A percentile compares a stretch with the other conserved stretches of the same genome.
phyloP scores from a whole-genome alignment of 116 monocot genomes.

The Trichopus zeylanicus region DNA sequence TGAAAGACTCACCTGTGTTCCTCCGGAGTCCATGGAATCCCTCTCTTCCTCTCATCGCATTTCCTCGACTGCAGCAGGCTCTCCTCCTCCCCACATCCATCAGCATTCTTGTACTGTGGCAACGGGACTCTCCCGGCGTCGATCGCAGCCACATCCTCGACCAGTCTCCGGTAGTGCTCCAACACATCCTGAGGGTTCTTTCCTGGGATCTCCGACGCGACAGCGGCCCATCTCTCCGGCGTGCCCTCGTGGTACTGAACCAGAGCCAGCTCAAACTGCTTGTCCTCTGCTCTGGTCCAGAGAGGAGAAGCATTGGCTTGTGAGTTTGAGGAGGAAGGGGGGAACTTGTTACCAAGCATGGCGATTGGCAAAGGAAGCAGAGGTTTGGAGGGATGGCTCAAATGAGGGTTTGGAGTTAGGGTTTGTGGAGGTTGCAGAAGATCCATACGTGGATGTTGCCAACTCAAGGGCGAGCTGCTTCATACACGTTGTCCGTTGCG shows the following conservation, averaged over 20 bases:
- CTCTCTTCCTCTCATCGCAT: not conserved
- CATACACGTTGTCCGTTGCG: too few relatives aligned
- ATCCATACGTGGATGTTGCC: too few relatives aligned
- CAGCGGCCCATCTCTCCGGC: not conserved
- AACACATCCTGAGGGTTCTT: constrained; percentile 5
- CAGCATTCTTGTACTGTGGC: not conserved
- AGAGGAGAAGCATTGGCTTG: not conserved
- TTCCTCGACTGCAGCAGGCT: not conserved
- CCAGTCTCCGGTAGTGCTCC: not conserved
- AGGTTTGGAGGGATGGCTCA: too few relatives aligned
- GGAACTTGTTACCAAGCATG: too few relatives aligned
- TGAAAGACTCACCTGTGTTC: constrained; percentile 3
- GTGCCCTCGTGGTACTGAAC: not conserved
- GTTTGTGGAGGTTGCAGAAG: too few relatives aligned
- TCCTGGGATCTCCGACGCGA: not conserved
- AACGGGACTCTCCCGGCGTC: not conserved
- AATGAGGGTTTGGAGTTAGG: too few relatives aligned
- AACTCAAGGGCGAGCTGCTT: too few relatives aligned
- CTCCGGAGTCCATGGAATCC: constrained; percentile 4
- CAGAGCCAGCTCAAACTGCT: not conserved
- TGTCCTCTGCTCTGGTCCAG: not conserved
- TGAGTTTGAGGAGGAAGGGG: not conserved
- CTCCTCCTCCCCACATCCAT: not conserved
- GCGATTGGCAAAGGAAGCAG: too few relatives aligned
- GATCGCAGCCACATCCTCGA: not conserved